Evolutionary conservation across 768 basidiomycete species (phyloP).

Genomic region (Flagelloscypha sp.): DNA sequence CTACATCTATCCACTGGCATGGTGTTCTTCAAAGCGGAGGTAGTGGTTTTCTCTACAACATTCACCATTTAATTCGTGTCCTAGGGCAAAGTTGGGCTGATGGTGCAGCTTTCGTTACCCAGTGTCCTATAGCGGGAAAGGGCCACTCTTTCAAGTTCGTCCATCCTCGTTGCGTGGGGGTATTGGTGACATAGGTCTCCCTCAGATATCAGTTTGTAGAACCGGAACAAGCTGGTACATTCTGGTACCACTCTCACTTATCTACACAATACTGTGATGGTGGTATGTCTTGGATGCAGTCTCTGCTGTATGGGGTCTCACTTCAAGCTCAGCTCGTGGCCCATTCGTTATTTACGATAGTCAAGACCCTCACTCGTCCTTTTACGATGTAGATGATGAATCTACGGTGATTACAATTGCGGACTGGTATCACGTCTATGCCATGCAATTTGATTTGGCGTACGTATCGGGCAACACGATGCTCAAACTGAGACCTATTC

Average conservation of each 20-base stretch:
- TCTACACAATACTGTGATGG: slow-evolving; percentile 29
- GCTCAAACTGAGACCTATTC: slow-evolving; percentile 4
- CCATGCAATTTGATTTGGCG: background rate
- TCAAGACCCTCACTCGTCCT: slow-evolving; percentile 11
- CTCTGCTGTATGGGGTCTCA: slow-evolving; percentile 16
- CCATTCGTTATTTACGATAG: slow-evolving; percentile 26
- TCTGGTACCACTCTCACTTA: slow-evolving; percentile 35
- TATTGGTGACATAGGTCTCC: slow-evolving; percentile 16
- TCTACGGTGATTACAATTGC: slow-evolving; percentile 28
- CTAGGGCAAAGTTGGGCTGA: slow-evolving; percentile 27
- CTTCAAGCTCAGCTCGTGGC: too few relatives aligned
- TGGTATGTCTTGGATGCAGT: too few relatives aligned
- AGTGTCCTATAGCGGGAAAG: slow-evolving; percentile 30
- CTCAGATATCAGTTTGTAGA: slow-evolving; percentile 18
- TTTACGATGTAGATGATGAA: slow-evolving; percentile 19
- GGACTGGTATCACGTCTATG: slow-evolving; percentile 22
- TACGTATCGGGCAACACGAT: background rate
- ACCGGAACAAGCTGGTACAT: slow-evolving; percentile 25
- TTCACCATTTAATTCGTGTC: too few relatives aligned
- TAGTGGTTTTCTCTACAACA: too few relatives aligned
- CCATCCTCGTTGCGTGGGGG: slow-evolving; percentile 10
- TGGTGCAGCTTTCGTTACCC: slow-evolving; percentile 16
- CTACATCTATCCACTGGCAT: too few relatives aligned
- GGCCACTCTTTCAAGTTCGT: slow-evolving; percentile 18
- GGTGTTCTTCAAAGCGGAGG: too few relatives aligned